Conservation (phyloP, 371 early-diverging fungal genomes). For the Mucor saturninus region DNA sequence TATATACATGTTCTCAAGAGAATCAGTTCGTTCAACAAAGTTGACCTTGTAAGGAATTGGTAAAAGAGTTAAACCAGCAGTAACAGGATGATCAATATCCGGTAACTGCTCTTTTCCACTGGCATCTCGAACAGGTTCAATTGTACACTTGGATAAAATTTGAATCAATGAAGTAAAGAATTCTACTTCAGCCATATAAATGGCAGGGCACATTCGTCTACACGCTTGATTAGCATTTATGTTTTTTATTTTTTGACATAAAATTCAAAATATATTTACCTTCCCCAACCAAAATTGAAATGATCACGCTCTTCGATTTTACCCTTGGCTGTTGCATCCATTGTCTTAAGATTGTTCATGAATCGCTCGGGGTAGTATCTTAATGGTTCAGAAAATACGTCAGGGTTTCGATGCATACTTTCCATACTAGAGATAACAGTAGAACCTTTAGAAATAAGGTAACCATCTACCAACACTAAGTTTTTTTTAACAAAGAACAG, state of each 20-base stretch:
- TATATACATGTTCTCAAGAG: too few species aligned
- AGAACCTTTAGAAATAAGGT: slow-evolving; percentile 17
- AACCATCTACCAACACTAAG: slow-evolving; percentile 5
- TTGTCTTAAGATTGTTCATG: slow-evolving; percentile 11
- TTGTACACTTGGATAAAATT: slow-evolving; percentile 10
- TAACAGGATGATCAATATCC: background rate
- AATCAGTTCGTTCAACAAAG: background rate
- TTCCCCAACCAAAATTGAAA: slow-evolving; percentile 31
- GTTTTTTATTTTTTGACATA: background rate
- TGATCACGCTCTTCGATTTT: slow-evolving; percentile 18
- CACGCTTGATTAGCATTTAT: too few species aligned
- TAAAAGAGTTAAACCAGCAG: background rate
- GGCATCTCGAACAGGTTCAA: slow-evolving; percentile 1
- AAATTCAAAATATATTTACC: background rate
- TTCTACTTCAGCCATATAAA: slow-evolving; percentile 17
- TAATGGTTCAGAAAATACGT: slow-evolving; percentile 13
- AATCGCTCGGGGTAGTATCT: slow-evolving; percentile 21
- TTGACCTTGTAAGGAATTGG: background rate
- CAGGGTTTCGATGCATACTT: slow-evolving; percentile 19
- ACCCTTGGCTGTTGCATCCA: slow-evolving; percentile 20
- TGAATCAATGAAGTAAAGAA: slow-evolving; percentile 2
- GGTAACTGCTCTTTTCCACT: background rate
- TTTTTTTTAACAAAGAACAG: background rate
- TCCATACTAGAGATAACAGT: slow-evolving; percentile 11
- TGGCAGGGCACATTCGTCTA: slow-evolving; percentile 26